phyloP scores from a whole-genome alignment of 495 filamentous ascomycete species.

The Monascus purpureus region DNA sequence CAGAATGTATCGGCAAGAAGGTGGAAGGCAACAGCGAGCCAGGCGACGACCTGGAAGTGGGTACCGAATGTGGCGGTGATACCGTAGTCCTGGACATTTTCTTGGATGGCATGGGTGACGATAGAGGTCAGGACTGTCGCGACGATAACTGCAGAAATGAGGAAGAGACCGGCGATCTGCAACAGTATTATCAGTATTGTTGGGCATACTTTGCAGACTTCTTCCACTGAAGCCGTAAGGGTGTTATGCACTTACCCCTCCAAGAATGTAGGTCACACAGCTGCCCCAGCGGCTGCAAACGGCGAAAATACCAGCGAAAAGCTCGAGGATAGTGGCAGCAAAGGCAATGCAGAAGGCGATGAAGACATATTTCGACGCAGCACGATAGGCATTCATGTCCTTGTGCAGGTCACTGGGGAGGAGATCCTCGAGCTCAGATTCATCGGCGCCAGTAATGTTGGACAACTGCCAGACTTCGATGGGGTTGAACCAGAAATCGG shows the following conservation, averaged over 20 bases:
- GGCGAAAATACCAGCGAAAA: conserved; percentile 56
- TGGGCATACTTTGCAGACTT: no score
- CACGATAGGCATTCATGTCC: conserved; percentile 54
- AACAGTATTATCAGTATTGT: conserved; percentile 3
- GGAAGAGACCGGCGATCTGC: conserved; percentile 38
- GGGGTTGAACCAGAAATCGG: conserved; percentile 67
- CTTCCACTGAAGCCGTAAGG: no score
- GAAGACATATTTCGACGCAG: conserved; percentile 69
- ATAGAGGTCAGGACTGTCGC: conserved; percentile 47
- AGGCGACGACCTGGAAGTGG: conserved; percentile 53
- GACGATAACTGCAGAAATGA: conserved; percentile 41
- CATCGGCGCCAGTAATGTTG: conserved; percentile 22
- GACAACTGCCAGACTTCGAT: conserved; percentile 47
- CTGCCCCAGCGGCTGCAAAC: conserved; percentile 56
- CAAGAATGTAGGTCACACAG: conserved; percentile 66
- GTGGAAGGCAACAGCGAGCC: conserved; percentile 69
- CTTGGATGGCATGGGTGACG: conserved; percentile 44
- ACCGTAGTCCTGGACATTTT: conserved; percentile 48
- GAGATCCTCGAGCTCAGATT: conserved; percentile 21
- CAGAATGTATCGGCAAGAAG: conserved; percentile 68
- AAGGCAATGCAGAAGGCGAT: conserved; percentile 56
- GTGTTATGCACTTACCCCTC: conserved; percentile 39
- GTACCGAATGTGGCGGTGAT: conserved; percentile 49
- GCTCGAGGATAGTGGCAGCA: conserved; percentile 50
- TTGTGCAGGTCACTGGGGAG: conserved; percentile 52